phyloP scores from a whole-genome alignment of 2,329 filamentous ascomycete species.

The Scedosporium dehoogii region DNA sequence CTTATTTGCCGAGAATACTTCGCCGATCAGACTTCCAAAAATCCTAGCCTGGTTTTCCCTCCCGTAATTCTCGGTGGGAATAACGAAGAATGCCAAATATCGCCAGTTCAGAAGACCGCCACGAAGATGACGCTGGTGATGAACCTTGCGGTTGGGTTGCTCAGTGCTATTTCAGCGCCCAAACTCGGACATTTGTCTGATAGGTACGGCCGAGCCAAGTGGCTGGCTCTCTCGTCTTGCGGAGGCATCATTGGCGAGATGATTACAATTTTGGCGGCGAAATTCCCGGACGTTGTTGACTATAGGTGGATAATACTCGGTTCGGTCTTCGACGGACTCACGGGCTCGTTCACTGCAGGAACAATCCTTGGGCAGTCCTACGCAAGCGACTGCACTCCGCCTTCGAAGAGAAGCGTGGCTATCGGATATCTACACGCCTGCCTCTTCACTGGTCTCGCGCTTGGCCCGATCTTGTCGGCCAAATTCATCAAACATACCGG shows the following conservation, averaged over 20 bases:
- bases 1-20: conserved; percentile 81
- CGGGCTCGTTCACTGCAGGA: conserved; percentile 79
- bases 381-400: conserved; percentile 76
- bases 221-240: conserved; percentile 63
- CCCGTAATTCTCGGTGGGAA: conserved; percentile 59
- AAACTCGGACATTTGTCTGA: conserved; percentile 81
- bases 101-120: conserved; percentile 70
- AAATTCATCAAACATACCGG: conserved; percentile 70
- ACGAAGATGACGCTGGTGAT: conserved; percentile 67
- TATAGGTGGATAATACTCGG: conserved; percentile 75
- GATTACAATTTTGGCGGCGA: conserved; percentile 69
- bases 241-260: conserved; percentile 69
- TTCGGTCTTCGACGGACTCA: conserved; percentile 68
- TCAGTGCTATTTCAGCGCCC: conserved; percentile 74
- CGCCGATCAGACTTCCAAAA: conserved; percentile 48
- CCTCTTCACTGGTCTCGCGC: conserved; percentile 78
- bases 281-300: conserved; percentile 59
- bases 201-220: conserved; percentile 65
- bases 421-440: conserved; percentile 89
- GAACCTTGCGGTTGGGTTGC: conserved; percentile 61
- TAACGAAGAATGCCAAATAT: conserved; percentile 70
- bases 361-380: conserved; percentile 75
- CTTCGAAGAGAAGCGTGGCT: conserved; percentile 66
- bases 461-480: conserved; percentile 74
- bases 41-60: conserved; percentile 49